Evolutionary conservation across 2,329 filamentous ascomycete genomes (phyloP), one percentile per base, ranked within the genome.

Genomic region (Alternaria solani): DNA sequence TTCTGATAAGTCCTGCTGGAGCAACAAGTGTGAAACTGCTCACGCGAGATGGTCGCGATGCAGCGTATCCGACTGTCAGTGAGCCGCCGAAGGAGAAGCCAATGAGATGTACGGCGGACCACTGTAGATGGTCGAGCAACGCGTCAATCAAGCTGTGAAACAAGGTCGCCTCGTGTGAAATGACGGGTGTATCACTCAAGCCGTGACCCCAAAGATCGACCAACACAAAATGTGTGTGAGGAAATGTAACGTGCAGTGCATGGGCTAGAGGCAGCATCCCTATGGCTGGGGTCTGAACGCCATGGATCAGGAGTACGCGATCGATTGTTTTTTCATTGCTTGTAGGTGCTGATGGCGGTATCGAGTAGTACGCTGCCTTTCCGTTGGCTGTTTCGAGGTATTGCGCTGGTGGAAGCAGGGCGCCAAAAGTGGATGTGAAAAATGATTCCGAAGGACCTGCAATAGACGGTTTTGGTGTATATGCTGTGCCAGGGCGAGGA

Each of bases 201-300:
- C 84, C 84, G 51, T 87, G 85, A 30, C 85, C 85, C 83, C 83
- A 86, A 11, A 82, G 78, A 56, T 87, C 85, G 14, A 84, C 18
- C 1, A 85, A 71, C 0, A 83, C 80, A 32, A 81, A 74, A 11
- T 82, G 75, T 0, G 82, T 69, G 0, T 64, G 26, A 0, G 82
- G 79, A 46, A 79, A 81, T 0, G 63, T 64, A 0, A 69, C 36
- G 1, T 75, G 72, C 1, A 87, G 73, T 0, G 67, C 63, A 6
- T 62, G 70, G 0, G 78, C 75, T 2, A 86, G 74, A 0, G 83
- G 83, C 0, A 79, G 69, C 53, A 86, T 68, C 23, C 84, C 83
- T 4, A 86, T 67, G 2, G 84, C 81, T 7, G 82, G 80, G 0
- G 84, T 86, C 54, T 85, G 81, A 0, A 85, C 79, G 25, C 85